Base-by-base conservation (phyloP, 148 eudicot species). In the Talinum fruticosum region DNA sequence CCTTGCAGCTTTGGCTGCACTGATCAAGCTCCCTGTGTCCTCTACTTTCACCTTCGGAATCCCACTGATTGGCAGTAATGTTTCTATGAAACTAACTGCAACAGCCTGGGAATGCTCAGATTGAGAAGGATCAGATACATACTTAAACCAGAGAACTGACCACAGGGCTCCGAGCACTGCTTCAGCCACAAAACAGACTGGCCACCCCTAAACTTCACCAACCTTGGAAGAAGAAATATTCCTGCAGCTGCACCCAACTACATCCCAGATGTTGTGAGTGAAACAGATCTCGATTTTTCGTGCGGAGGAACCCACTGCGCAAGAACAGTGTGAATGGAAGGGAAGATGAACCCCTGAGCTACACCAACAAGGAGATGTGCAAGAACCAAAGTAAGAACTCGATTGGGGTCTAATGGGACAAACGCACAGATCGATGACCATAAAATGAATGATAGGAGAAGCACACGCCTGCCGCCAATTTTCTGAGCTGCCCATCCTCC, bases 401-500 rank as follows among this genome's bases (percentile, higher is more conserved):
- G 83, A 30, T 89, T 88, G 28, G 97, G 98, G 72, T 94, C 97
- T 23, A 92, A 83, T 1, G 97, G 98, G n/a, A 94, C 86, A 47
- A 91, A 79, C 73, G 90, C 89, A 84, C 92, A 91, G 29, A 91
- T 91, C 64, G 87, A 71, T 66, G 98, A 92, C 98, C 97, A 94
- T 34, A 92, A 81, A 19, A 94, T 69, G 28, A 94, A 94, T 14
- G 98, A 94, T 51, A 94, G 86, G 32, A 94, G 95, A 45, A 94
- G 95, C 38, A 94, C 92, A 6, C 98, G 95, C 80, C 97, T 86
- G 74, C 98, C 98, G 2, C 98, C 98, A 14, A 94, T 88, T 82
- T 87, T 92, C 82, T 94, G 98, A 73, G 98, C 98, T 67, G 95
- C 90, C 98, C 97, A 94, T 51, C 97, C 98, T 79, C 97, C 98